Evolutionary conservation across 1,284 basidiomycete genomes (phyloP).

Genomic region (Gomphus bonarii): DNA sequence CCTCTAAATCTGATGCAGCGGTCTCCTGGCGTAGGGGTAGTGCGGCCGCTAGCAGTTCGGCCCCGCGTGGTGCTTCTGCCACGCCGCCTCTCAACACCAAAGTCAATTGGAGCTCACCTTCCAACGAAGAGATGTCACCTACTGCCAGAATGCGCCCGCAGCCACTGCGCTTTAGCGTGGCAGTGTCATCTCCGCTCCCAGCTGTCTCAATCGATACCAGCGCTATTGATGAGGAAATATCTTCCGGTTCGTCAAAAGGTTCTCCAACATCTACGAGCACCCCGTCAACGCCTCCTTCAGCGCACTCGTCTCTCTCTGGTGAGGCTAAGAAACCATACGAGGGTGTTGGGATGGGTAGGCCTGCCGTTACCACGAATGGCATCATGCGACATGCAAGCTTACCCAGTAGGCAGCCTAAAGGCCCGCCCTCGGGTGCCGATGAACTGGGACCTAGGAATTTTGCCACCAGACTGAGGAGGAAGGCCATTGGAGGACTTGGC

Average conservation of each 20-base stretch:
- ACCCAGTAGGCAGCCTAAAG: slow-evolving; percentile 73
- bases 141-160: slow-evolving; percentile 50
- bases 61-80: slow-evolving; percentile 46
- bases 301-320: slow-evolving; percentile 51
- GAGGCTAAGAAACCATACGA: slow-evolving; percentile 80
- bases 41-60: slow-evolving; percentile 42
- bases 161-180: slow-evolving; percentile 52
- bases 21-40: slow-evolving; percentile 67
- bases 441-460: slow-evolving; percentile 87
- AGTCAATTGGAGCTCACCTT: slow-evolving; percentile 49
- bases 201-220: slow-evolving; percentile 46
- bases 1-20: slow-evolving; percentile 67
- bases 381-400: slow-evolving; percentile 33
- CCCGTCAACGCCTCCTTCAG: slow-evolving; percentile 32
- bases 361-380: slow-evolving; percentile 20
- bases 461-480: slow-evolving; percentile 67
- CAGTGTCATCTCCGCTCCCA: slow-evolving; percentile 42
- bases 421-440: slow-evolving; percentile 76
- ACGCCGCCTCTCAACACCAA: slow-evolving; percentile 44
- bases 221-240: slow-evolving; percentile 48
- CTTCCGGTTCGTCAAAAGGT: slow-evolving; percentile 33
- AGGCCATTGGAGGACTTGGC: slow-evolving; percentile 69
- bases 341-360: slow-evolving; percentile 66
- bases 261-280: slow-evolving; percentile 54
- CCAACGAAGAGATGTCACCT: slow-evolving; percentile 30